phyloP scores from a whole-genome alignment of 2,329 filamentous ascomycete species.

The Monilinia laxa region DNA sequence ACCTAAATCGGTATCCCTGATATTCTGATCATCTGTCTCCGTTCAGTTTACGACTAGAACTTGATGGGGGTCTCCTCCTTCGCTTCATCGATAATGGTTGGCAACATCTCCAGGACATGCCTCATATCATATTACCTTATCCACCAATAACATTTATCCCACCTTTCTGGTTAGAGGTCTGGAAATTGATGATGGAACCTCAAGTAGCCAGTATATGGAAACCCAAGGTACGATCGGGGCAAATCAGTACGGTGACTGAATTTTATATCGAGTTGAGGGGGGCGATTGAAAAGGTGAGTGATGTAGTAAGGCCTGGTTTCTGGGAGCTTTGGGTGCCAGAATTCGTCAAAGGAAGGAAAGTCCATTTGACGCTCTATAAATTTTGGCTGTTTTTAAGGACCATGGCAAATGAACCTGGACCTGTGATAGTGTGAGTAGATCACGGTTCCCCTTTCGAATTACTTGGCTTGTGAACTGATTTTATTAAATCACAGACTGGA shows the following conservation, averaged over 20 bases:
- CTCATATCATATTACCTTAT: background rate
- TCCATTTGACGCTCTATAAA: conserved; percentile 5
- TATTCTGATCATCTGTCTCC: background rate
- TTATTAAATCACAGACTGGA: background rate
- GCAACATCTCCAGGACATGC: background rate
- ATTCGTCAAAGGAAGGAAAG: background rate
- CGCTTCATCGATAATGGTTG: conserved; percentile 11
- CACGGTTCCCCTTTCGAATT: background rate
- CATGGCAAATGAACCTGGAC: background rate
- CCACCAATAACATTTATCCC: background rate
- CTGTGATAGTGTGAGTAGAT: background rate
- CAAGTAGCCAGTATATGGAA: background rate
- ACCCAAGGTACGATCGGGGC: background rate
- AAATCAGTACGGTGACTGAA: background rate
- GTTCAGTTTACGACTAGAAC: background rate
- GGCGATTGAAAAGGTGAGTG: background rate
- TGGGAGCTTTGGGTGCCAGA: background rate
- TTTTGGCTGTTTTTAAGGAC: conserved; percentile 8
- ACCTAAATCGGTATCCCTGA: no score
- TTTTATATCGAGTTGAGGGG: background rate
- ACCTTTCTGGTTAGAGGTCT: background rate
- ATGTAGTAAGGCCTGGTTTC: background rate
- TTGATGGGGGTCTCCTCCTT: background rate
- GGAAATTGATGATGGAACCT: background rate
- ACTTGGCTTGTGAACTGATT: background rate